Evolutionary conservation across 306 rosid species (phyloP).

Genomic region (Begonia loranthoides): DNA sequence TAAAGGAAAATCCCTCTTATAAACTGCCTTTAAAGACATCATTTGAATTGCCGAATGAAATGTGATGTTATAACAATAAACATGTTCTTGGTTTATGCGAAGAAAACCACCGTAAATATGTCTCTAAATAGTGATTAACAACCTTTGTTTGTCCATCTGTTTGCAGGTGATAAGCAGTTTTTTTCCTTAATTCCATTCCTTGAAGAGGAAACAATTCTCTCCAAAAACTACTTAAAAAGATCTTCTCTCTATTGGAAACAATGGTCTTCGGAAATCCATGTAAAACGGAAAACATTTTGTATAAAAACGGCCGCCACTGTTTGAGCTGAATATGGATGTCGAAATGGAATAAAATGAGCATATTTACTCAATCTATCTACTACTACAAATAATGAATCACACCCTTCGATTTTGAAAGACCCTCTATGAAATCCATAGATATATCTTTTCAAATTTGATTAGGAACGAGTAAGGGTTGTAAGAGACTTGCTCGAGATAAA

Average conservation of each 20-base stretch:
- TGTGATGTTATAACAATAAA: not conserved
- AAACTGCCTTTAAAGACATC: not conserved
- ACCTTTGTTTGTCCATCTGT: too few relatives aligned
- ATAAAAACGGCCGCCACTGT: too few relatives aligned
- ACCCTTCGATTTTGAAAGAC: too few relatives aligned
- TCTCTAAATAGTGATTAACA: not conserved
- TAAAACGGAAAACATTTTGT: not conserved
- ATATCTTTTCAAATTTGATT: too few relatives aligned
- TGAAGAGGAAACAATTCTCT: not conserved
- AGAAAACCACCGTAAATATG: not conserved
- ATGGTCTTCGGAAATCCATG: too few relatives aligned
- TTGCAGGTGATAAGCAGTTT: not conserved
- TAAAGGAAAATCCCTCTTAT: not conserved
- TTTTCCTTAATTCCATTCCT: not conserved
- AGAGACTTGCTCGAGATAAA: too few relatives aligned
- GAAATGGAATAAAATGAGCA: too few relatives aligned
- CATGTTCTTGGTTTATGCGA: not conserved
- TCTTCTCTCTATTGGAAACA: not conserved
- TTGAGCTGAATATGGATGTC: too few relatives aligned
- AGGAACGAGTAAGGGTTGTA: too few relatives aligned
- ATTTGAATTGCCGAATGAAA: not conserved
- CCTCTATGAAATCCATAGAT: too few relatives aligned
- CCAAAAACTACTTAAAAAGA: conserved; percentile 1
- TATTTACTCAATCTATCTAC: too few relatives aligned
- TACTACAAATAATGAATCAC: too few relatives aligned